phyloP scores from a whole-genome alignment of 2,329 filamentous ascomycete genomes.

The Neospermospora avenae region DNA sequence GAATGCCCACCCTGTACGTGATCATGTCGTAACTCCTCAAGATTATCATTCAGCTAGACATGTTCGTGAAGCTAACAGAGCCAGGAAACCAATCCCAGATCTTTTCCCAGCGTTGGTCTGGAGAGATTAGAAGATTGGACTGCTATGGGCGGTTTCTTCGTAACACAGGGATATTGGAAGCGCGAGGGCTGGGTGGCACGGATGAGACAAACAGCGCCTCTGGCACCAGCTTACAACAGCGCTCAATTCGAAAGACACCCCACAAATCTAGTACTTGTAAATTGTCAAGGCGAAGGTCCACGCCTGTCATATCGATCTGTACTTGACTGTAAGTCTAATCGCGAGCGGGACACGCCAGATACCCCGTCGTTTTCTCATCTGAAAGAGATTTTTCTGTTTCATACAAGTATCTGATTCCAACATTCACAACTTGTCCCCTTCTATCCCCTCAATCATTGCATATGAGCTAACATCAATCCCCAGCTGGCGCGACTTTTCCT shows the following conservation, averaged over 20 bases:
- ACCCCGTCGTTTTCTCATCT: not conserved
- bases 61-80: not conserved
- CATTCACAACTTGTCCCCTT: too few relatives aligned
- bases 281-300: constrained; percentile 27
- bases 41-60: not conserved
- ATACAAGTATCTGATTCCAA: too few relatives aligned
- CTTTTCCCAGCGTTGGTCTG: not conserved
- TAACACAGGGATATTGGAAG: constrained; percentile 26
- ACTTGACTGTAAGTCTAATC: constrained; percentile 36
- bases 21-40: not conserved
- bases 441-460: too few relatives aligned
- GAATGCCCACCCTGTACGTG: constrained; percentile 19
- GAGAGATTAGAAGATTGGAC: not conserved
- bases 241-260: not conserved
- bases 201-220: not conserved
- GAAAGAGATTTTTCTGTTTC: not conserved
- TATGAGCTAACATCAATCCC: not conserved
- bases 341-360: too few relatives aligned
- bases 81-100: constrained; percentile 4
- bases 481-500: constrained; percentile 41
- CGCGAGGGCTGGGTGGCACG: constrained; percentile 18
- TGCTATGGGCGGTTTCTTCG: constrained; percentile 13
- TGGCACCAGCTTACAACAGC: not conserved
- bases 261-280: not conserved
- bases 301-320: constrained; percentile 37